phyloP scores from a whole-genome alignment of 345 rosid species.

The Garcia nutans region DNA sequence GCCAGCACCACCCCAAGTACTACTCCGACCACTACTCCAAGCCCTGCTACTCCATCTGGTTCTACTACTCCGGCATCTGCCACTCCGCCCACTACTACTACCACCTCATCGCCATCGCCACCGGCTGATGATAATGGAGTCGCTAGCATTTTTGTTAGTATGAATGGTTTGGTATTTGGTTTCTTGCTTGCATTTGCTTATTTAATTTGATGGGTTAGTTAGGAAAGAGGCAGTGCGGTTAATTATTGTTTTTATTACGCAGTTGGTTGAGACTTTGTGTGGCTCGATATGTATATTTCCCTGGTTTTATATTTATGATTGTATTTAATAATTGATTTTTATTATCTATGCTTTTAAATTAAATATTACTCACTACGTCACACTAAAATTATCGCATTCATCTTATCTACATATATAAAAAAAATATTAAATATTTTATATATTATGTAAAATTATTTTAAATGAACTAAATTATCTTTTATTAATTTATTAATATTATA shows the following conservation, averaged over 20 bases:
- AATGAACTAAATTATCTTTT: too few relatives aligned
- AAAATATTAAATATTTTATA: too few relatives aligned
- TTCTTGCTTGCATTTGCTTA: constrained; percentile 17
- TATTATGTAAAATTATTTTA: too few relatives aligned
- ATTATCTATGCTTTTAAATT: not conserved
- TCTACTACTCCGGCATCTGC: constrained; percentile 25
- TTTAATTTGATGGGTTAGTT: constrained; percentile 39
- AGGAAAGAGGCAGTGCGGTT: constrained; percentile 67
- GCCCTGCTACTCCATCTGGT: constrained; percentile 19
- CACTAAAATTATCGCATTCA: too few relatives aligned
- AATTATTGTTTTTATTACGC: not conserved
- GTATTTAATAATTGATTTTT: constrained; percentile 11
- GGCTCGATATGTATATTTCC: not conserved
- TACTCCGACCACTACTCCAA: constrained; percentile 13
- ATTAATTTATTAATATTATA: too few relatives aligned
- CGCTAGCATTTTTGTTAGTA: not conserved
- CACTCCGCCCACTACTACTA: constrained; percentile 25
- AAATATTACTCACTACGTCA: too few relatives aligned
- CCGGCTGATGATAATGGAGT: constrained; percentile 16
- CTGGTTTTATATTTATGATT: not conserved
- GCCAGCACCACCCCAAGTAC: constrained; percentile 10
- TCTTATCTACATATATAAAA: too few relatives aligned
- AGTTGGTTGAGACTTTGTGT: not conserved
- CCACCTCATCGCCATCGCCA: constrained; percentile 25
- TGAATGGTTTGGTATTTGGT: constrained; percentile 18